Base-by-base conservation (phyloP, 2,329 filamentous ascomycete genomes). In the Claviceps capensis region DNA sequence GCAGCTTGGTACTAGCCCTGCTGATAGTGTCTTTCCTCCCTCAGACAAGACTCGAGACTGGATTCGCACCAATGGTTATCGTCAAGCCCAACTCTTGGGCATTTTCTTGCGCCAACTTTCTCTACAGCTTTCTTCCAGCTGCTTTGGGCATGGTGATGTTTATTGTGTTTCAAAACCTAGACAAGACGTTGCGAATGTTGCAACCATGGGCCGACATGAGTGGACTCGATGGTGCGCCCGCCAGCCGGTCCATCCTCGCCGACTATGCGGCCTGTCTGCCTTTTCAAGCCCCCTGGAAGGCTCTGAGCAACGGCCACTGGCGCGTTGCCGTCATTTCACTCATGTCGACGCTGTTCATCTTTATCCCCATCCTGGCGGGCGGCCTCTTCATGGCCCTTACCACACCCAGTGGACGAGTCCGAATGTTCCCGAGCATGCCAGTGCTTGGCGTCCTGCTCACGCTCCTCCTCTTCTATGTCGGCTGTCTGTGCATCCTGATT, bases 71-170 rank as follows among this genome's bases (percentile, higher is more conserved):
- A 2, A 71, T 75, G 6, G 70, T 95, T 1, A 69, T 74, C 9
- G 81, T 83, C 0, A 70, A 73, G 2, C 80, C 87, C 1, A 71
- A 76, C 3, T 61, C 68, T 0, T 72, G 72, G 26, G 86, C 85
- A 17, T 96, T 94, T 67, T 94, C 88, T 1, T 74, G 86, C 0
- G 87, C 88, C 48, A 88, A 95, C 67, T 96, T 96, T 68, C 70
- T 95, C 49, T 96, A 89, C 71, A 81, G 79, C 55, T 88, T 90
- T 66, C 52, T 90, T 22, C 86, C 86, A 0, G 79, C 83, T 2
- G 59, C 85, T 0, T 63, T 89, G 30, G 86, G 82, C 4, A 78
- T 82, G 60, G 58, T 85, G 16, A 68, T 87, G 48, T 86, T 83
- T 63, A 74, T 88, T 46, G 65, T 77, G 49, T 82, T 87, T 64